phyloP scores from a whole-genome alignment of 2,329 filamentous ascomycete genomes.

The Talaromyces piceae region DNA sequence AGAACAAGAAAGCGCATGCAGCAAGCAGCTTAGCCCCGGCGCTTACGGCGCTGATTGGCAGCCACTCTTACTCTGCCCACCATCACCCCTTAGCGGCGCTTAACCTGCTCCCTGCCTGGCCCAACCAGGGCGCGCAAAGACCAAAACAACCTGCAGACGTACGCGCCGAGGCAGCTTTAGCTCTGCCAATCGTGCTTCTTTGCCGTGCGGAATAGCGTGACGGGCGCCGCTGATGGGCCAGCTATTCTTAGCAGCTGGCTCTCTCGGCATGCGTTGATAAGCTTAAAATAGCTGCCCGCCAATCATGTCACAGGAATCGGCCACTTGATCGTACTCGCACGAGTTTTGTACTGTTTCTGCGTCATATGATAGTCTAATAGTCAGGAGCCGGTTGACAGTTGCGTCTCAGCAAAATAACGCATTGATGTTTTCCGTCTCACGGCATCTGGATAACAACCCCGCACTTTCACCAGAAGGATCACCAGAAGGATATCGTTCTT shows the following conservation, averaged over 20 bases:
- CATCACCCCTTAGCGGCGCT: background rate
- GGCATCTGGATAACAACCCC: no score
- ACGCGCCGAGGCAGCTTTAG: background rate
- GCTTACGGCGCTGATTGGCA: background rate
- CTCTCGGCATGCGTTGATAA: background rate
- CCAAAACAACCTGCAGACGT: background rate
- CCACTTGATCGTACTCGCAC: background rate
- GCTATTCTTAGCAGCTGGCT: background rate
- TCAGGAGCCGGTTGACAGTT: no score
- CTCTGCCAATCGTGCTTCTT: background rate
- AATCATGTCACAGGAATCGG: background rate
- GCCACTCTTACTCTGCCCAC: background rate
- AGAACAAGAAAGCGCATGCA: background rate
- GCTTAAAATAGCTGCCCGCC: background rate
- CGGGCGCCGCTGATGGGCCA: background rate
- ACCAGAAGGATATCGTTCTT: no score
- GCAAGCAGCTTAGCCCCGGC: background rate
- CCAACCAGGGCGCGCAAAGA: background rate
- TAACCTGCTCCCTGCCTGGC: background rate
- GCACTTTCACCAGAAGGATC: no score
- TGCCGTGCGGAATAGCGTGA: background rate
- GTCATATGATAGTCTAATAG: no score
- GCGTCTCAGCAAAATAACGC: no score
- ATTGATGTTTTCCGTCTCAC: no score
- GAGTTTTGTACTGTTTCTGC: no score